Conservation (phyloP, 257 asterid genomes). For the Henckelia pumila region DNA sequence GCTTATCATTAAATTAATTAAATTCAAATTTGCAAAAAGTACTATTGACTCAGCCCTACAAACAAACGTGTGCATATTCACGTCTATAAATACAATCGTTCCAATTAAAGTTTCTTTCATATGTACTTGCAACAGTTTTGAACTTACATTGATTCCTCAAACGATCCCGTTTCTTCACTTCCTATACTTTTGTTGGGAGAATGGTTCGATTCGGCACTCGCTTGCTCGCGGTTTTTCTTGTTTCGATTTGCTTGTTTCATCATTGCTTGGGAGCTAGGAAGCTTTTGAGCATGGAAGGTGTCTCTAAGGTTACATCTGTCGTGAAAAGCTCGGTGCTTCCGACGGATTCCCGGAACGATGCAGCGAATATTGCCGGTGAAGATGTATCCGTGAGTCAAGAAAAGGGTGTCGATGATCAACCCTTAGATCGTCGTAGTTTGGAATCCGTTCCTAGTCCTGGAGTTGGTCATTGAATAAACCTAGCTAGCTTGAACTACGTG, state of each 20-base stretch:
- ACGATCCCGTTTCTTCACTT: neutral
- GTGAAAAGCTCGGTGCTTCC: neutral
- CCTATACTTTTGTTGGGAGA: neutral
- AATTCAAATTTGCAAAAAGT: too few species aligned
- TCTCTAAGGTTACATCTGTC: neutral
- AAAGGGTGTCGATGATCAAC: neutral
- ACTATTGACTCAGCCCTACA: neutral
- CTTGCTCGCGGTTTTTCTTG: neutral
- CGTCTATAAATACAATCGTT: neutral
- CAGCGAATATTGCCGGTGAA: neutral
- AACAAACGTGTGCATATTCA: too few species aligned
- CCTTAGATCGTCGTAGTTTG: slow-evolving; percentile 16
- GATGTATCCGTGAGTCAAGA: neutral
- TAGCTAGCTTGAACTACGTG: neutral
- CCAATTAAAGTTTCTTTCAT: neutral
- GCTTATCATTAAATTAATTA: too few species aligned
- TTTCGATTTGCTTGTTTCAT: neutral
- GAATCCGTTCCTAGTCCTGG: slow-evolving; percentile 37
- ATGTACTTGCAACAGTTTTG: neutral
- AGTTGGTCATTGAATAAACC: slow-evolving; percentile 24
- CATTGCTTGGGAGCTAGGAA: neutral
- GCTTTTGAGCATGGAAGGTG: neutral
- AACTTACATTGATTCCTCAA: too few species aligned
- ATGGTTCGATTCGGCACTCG: neutral
- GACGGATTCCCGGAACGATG: too few species aligned